Evolutionary conservation across 2,329 filamentous ascomycete species (phyloP).

Genomic region (Ophiobolus disseminans): DNA sequence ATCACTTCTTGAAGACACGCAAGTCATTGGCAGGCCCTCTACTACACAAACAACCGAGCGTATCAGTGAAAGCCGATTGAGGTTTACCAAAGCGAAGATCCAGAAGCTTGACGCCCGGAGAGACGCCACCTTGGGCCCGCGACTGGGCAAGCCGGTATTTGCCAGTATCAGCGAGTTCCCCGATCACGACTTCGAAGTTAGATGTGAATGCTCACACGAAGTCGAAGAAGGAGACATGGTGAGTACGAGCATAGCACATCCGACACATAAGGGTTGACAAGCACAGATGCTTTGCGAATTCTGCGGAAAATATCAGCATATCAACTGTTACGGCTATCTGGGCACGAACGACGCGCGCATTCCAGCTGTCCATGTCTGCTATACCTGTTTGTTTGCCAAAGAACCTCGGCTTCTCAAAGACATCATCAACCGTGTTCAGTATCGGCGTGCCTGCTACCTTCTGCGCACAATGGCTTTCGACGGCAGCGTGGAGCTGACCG

Average conservation of each 20-base stretch:
- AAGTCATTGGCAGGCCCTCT: no score
- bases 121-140: no score
- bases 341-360: conserved; percentile 47
- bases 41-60: no score
- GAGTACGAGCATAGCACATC: conserved; percentile 5
- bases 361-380: conserved; percentile 55
- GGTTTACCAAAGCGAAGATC: no score
- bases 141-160: no score
- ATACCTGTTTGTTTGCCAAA: conserved; percentile 51
- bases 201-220: neutral
- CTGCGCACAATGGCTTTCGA: no score
- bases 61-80: no score
- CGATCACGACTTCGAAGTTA: no score
- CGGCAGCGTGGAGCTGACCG: no score
- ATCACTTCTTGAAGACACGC: no score
- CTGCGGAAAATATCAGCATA: conserved; percentile 56
- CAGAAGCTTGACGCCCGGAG: no score
- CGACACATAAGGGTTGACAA: conserved; percentile 1
- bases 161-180: no score
- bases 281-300: conserved; percentile 53
- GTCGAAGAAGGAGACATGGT: conserved; percentile 6
- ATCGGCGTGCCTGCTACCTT: conserved; percentile 21
- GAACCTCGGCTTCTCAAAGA: conserved; percentile 21
- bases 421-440: conserved; percentile 19
- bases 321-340: conserved; percentile 56